Percentiles rank a stretch among this genome's conserved stretches.
phyloP scores from a whole-genome alignment of 371 early-diverging fungal genomes.

The Lichtheimia ramosa region DNA sequence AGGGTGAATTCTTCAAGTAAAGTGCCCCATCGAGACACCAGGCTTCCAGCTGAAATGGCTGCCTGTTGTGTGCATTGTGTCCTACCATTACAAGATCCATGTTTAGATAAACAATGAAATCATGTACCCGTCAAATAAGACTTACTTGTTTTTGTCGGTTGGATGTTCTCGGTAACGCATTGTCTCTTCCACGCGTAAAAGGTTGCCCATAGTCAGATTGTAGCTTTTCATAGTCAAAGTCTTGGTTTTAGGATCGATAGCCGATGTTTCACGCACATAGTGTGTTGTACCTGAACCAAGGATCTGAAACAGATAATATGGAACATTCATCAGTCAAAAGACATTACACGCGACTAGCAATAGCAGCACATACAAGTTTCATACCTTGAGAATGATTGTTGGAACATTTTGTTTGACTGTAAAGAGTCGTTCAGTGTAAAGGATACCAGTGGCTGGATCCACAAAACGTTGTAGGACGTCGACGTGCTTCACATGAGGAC shows the following conservation, averaged over 20 bases:
- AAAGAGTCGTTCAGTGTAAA: slow-evolving; percentile 88
- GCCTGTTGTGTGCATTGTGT: slow-evolving; percentile 84
- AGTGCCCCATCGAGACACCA: slow-evolving; percentile 71
- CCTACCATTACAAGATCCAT: slow-evolving; percentile 14
- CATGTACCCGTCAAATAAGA: background rate
- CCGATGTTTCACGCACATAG: slow-evolving; percentile 86
- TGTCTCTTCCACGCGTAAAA: slow-evolving; percentile 85
- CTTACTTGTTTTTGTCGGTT: slow-evolving; percentile 42
- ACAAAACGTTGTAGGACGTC: slow-evolving; percentile 84
- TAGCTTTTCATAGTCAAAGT: slow-evolving; percentile 70
- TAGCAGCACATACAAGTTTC: background rate
- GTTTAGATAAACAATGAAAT: too few species aligned
- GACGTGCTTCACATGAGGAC: slow-evolving; percentile 88
- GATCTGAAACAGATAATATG: slow-evolving; percentile 31
- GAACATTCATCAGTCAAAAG: too few species aligned
- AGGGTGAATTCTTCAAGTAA: slow-evolving; percentile 86
- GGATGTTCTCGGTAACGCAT: slow-evolving; percentile 73
- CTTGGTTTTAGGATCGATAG: slow-evolving; percentile 76
- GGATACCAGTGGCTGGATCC: slow-evolving; percentile 80
- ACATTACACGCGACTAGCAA: background rate
- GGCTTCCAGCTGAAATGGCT: slow-evolving; percentile 76
- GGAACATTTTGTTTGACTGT: slow-evolving; percentile 89
- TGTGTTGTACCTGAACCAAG: slow-evolving; percentile 68
- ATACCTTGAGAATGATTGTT: slow-evolving; percentile 62
- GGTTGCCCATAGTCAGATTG: slow-evolving; percentile 74